Conservation (phyloP, 148 eudicot genomes). For the Euryodendron excelsum region DNA sequence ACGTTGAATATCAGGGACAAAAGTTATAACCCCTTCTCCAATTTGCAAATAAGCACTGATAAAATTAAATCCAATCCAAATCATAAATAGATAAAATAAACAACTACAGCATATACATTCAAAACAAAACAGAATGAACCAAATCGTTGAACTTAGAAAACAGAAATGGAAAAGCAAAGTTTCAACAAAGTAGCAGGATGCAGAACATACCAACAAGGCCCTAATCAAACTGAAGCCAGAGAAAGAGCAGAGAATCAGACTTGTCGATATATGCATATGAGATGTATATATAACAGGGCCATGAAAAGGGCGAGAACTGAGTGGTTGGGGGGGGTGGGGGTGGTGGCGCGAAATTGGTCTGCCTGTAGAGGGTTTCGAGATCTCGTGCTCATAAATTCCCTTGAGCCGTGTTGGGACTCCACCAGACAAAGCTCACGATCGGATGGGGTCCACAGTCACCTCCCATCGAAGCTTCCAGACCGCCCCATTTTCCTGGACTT, state of each 20-base stretch:
- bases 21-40: too few species aligned
- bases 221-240: neutral
- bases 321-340: neutral
- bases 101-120: too few species aligned
- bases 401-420: conserved; percentile 8
- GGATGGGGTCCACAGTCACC: conserved; percentile 2
- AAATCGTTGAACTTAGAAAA: neutral
- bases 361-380: conserved; percentile 20
- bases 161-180: neutral
- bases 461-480: conserved; percentile 16
- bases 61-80: neutral
- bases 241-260: conserved; percentile 1
- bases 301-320: too few species aligned
- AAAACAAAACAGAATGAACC: neutral
- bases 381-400: conserved; percentile 31
- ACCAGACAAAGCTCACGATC: conserved; percentile 11
- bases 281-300: neutral
- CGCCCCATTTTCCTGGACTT: too few species aligned
- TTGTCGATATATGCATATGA: neutral
- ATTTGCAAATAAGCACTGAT: neutral
- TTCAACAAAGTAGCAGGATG: neutral
- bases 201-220: neutral
- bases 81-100: neutral
- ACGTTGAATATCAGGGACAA: too few species aligned
- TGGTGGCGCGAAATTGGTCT: neutral